Conservation (phyloP, 352 stramenopile species). For the Pseudoperonospora humuli region DNA sequence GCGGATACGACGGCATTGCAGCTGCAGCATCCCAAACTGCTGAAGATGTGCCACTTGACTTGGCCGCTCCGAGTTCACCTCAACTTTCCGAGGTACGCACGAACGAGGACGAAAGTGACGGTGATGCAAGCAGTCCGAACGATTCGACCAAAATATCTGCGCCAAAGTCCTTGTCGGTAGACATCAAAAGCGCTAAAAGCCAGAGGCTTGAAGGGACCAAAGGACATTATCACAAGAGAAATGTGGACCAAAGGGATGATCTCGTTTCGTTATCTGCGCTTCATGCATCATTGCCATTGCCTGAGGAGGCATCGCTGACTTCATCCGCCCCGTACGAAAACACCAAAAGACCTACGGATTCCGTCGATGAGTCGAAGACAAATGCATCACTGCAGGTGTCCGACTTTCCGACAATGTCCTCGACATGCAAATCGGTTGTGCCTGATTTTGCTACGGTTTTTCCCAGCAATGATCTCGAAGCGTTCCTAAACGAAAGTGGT, state of each 20-base stretch:
- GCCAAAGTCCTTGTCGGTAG: no score
- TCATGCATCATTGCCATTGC: slow-evolving; percentile 17
- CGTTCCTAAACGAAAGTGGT: slow-evolving; percentile 57
- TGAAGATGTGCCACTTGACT: not conserved
- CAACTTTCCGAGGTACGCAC: slow-evolving; percentile 11
- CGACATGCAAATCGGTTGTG: not conserved
- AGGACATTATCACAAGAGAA: slow-evolving; percentile 13
- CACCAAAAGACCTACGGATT: slow-evolving; percentile 1
- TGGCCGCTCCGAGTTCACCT: not conserved
- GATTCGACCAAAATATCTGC: not conserved
- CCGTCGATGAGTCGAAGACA: not conserved
- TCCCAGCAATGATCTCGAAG: slow-evolving; percentile 38
- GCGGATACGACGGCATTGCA: not conserved
- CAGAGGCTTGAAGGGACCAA: not conserved
- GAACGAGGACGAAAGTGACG: slow-evolving; percentile 24
- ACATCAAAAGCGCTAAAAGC: not conserved
- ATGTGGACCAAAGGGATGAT: slow-evolving; percentile 3
- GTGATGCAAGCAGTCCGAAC: not conserved
- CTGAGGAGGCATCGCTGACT: not conserved
- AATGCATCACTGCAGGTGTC: slow-evolving; percentile 6
- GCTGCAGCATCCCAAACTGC: not conserved
- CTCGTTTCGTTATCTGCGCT: slow-evolving; percentile 14
- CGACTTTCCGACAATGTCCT: slow-evolving; percentile 4
- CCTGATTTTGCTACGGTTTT: slow-evolving; percentile 11
- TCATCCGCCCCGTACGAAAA: not conserved